A percentile compares a stretch with the other conserved stretches of the same genome.
Evolutionary conservation across 352 stramenopile genomes (phyloP).

Genomic region (Phytophthora idaei): DNA sequence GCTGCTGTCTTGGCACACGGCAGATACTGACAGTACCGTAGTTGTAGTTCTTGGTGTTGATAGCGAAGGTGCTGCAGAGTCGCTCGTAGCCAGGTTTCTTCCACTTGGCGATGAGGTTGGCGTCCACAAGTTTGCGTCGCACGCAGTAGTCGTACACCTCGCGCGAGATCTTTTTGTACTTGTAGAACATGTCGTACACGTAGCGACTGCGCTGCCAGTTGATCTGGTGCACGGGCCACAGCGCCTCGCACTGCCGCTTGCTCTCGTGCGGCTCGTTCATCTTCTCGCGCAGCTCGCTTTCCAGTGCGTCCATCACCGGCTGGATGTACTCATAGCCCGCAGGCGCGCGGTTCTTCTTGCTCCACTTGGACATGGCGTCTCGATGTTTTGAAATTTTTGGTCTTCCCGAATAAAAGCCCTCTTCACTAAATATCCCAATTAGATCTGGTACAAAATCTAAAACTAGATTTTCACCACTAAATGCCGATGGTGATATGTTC

Average conservation of each 20-base stretch:
- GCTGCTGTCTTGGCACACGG: slow-evolving; percentile 94
- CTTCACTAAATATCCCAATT: too few relatives aligned
- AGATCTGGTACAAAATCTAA: too few relatives aligned
- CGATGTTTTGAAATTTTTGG: not conserved
- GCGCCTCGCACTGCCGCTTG: slow-evolving; percentile 96
- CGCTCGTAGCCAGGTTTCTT: slow-evolving; percentile 99
- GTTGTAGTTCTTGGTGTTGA: slow-evolving; percentile 99
- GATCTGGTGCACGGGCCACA: slow-evolving; percentile 99
- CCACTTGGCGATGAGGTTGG: slow-evolving; percentile 98
- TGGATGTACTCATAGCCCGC: slow-evolving; percentile 95
- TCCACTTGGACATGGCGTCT: slow-evolving; percentile 86
- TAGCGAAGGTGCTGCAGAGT: slow-evolving; percentile 98
- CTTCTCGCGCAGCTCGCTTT: slow-evolving; percentile 97
- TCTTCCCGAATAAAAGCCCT: not conserved
- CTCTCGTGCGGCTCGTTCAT: slow-evolving; percentile 98
- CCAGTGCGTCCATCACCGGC: slow-evolving; percentile 95
- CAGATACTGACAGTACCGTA: slow-evolving; percentile 99
- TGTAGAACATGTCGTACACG: slow-evolving; percentile 99
- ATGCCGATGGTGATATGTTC: too few relatives aligned
- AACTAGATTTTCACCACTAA: too few relatives aligned
- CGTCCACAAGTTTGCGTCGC: slow-evolving; percentile 94
- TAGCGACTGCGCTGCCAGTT: slow-evolving; percentile 99
- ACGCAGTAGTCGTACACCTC: slow-evolving; percentile 99
- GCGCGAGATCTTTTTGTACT: slow-evolving; percentile 94
- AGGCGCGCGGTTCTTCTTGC: slow-evolving; percentile 86